Base-by-base conservation (phyloP, 2,329 filamentous ascomycete genomes). In the Penicillium sp. region DNA sequence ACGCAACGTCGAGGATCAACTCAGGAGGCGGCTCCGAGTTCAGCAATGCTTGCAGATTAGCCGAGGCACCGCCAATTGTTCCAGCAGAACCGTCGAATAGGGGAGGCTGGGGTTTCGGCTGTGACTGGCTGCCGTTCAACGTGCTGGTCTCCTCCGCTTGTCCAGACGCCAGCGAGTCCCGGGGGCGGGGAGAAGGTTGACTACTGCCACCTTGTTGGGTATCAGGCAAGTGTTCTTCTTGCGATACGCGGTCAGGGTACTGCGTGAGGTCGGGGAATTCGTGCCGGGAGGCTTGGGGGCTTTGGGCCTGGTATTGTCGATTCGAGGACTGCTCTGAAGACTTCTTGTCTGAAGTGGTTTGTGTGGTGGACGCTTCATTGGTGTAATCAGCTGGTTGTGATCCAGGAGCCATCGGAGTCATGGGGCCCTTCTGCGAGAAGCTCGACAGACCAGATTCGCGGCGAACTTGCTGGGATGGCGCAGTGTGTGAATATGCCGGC, bases 341-440 rank as follows among this genome's bases (percentile, higher is more conserved):
- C 62, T 80, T 82, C 67, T 94, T 93, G n/a, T 82, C 80, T 3
- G 80, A 84, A 2, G 90, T 95, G 2, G 82, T 84, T 15, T 81
- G 82, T 1, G 90, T 97, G 1, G 90, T 94, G 2, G 89, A 94
- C 2, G 89, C 91, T 57, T 94, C 89, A 56, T 97, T 96, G 37
- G 83, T 70, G 43, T 81, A 83, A 77, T 83, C 77, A 15, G 71
- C 70, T 11, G 74, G 69, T 57, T 81, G 74, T 20, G 79, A 79
- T 42, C 77, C 75, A 9, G 73, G 72, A 7, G 73, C 72, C 67
- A 83, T 74, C 15, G 77, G 77, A 2, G 78, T 82, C 51, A 79
- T 74, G 5, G 71, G 75, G 17, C 67, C 68, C 45, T 65, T 71
- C 50, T 76, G 73, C 2, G 72, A 73, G 27, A 74, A 60, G 43